phyloP scores from a whole-genome alignment of 176 grass and related monocot species.

The Microstegium vimineum region DNA sequence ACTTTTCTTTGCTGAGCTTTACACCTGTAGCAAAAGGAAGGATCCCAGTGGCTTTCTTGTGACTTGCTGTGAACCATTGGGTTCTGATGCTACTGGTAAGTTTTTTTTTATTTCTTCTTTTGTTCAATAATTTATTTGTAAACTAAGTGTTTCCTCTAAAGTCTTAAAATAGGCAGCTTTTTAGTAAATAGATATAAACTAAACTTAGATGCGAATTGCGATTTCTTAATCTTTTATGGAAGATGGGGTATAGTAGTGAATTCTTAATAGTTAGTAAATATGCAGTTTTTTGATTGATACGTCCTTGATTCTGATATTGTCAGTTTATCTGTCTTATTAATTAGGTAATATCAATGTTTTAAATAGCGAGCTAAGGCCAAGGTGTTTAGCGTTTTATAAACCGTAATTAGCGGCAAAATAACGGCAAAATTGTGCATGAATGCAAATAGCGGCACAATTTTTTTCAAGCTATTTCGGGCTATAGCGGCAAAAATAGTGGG shows the following conservation, averaged over 20 bases:
- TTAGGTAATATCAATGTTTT: too few species aligned
- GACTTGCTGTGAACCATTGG: constrained; percentile 14
- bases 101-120: background rate
- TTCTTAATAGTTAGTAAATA: background rate
- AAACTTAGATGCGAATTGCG: background rate
- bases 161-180: background rate
- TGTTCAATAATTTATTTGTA: background rate
- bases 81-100: constrained; percentile 1
- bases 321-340: background rate
- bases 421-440: too few species aligned
- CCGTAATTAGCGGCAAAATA: too few species aligned
- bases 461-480: too few species aligned
- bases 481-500: too few species aligned
- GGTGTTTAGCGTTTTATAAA: too few species aligned
- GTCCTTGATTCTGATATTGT: background rate
- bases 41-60: background rate
- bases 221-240: constrained; percentile 7
- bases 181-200: background rate
- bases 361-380: too few species aligned
- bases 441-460: too few species aligned
- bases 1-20: constrained; percentile 14
- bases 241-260: background rate
- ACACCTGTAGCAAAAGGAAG: background rate
- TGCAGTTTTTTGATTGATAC: background rate
- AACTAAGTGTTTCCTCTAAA: background rate